A percentile compares a stretch with the other conserved stretches of the same genome.
Evolutionary conservation across 495 filamentous ascomycete species (phyloP).

Genomic region (Penicillium angulare): DNA sequence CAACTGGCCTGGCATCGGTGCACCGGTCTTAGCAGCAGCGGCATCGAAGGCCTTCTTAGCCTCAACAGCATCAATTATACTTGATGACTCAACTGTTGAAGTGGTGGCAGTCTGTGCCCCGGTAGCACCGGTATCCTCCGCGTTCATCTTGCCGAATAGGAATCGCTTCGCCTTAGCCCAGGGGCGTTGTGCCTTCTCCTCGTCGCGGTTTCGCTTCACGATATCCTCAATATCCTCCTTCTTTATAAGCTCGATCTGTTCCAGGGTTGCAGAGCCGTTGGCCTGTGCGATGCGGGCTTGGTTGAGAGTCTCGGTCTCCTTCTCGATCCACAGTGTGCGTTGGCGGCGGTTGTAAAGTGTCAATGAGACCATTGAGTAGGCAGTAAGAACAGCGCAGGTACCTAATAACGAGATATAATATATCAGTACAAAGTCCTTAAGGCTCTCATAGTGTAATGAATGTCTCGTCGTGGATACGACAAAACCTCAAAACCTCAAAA

Average conservation of each 20-base stretch:
- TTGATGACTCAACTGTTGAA: conserved; percentile 9
- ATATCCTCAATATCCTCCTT: conserved; percentile 57
- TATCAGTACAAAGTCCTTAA: conserved; percentile 1
- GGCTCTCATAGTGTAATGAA: too few species aligned
- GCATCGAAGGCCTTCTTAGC: conserved; percentile 27
- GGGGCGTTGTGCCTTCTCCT: conserved; percentile 42
- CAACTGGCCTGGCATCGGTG: conserved; percentile 32
- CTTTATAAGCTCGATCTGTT: conserved; percentile 52
- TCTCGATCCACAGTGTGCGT: conserved; percentile 62
- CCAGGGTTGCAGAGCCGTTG: conserved; percentile 57
- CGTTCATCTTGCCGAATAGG: conserved; percentile 48
- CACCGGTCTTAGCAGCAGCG: conserved; percentile 15
- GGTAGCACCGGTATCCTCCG: conserved; percentile 39
- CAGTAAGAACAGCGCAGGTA: conserved; percentile 67
- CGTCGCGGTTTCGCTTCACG: conserved; percentile 41
- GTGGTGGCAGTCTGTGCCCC: conserved; percentile 11
- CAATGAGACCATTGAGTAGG: conserved; percentile 83
- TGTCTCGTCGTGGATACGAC: too few species aligned
- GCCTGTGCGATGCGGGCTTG: conserved; percentile 60
- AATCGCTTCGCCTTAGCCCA: conserved; percentile 46
- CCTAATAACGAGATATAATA: conserved; percentile 42
- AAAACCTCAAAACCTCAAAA: too few species aligned
- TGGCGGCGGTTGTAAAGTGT: conserved; percentile 79
- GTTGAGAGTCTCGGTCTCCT: conserved; percentile 58
- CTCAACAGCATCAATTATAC: conserved; percentile 41